Evolutionary conservation across 352 stramenopile species (phyloP), one percentile per base, ranked within the genome.

Genomic region (Plasmopara muralis): DNA sequence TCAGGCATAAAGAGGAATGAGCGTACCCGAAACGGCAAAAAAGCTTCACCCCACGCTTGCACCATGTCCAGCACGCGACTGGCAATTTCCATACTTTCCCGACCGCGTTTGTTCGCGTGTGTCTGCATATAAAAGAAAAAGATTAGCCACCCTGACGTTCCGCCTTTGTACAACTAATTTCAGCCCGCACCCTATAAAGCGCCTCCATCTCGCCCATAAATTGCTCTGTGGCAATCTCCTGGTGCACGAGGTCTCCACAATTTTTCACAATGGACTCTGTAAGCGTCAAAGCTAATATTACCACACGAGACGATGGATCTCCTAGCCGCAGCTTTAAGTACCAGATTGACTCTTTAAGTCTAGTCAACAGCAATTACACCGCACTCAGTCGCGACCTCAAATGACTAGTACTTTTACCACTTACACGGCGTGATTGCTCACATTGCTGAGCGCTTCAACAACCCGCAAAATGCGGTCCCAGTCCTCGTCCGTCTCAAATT

Each of bases 11-110:
- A 47, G 6, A 43, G 35, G n/a, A 52, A 39, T 15, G 30, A 20
- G 18, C 18, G n/a, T 49, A 84, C 73, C 28, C 72, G 51, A 25
- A 70, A 68, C 9, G 80, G 79, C 20, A 92, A 64, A 49, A 92
- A 92, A n/a, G 81, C 77, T 48, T 92, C 81, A 15, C 81, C 81
- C 81, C 81, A 92, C 10, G 68, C 72, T 40, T 92, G 81, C 28
- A 92, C 64, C 57, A 92, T 78, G 41, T 92, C 81, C 15, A 88
- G 38, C 35, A 86, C 74, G 14, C 77, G 77, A 50, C 62, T 67
- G 15, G 69, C 60, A 20, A 91, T 91, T 62, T 89, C 77, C 61
- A 91, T 77, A 45, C 77, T 88, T 5, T 83, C 74, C 13, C 76
- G 68, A 9, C 80, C 80, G 30, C 74, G 74, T 47, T 87, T 87